Evolutionary conservation across 441 rosid species (phyloP).

Genomic region (Bruguiera hainesii): DNA sequence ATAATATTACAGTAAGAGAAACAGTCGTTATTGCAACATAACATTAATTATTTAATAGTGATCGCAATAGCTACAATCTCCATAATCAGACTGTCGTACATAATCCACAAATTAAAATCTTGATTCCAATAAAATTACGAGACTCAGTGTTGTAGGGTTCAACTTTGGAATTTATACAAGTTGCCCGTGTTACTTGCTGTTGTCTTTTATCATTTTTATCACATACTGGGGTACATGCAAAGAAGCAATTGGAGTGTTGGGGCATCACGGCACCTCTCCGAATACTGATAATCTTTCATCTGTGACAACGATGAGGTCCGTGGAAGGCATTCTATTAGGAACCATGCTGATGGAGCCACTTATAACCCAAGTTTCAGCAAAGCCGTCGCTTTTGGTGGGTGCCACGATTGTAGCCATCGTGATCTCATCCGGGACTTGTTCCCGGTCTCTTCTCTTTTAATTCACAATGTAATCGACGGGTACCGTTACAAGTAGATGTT

Average conservation of each 20-base stretch:
- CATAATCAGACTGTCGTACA: too few relatives aligned
- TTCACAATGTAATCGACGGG: neutral
- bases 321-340: neutral
- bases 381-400: constrained; percentile 11
- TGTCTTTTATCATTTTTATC: too few relatives aligned
- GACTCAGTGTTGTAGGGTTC: too few relatives aligned
- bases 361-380: constrained; percentile 15
- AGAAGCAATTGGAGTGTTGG: neutral
- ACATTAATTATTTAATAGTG: too few relatives aligned
- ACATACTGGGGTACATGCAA: too few relatives aligned
- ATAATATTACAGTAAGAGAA: too few relatives aligned
- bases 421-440: neutral
- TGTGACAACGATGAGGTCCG: neutral
- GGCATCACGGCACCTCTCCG: neutral
- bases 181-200: too few relatives aligned
- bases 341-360: constrained; percentile 7
- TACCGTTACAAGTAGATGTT: neutral
- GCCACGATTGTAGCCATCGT: constrained; percentile 5
- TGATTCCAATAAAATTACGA: too few relatives aligned
- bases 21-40: too few relatives aligned
- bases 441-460: neutral
- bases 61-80: too few relatives aligned
- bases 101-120: too few relatives aligned
- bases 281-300: neutral
- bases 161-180: too few relatives aligned